phyloP scores from a whole-genome alignment of 192 early-diverging fungal genomes.

The Helicostylum pulchrum region DNA sequence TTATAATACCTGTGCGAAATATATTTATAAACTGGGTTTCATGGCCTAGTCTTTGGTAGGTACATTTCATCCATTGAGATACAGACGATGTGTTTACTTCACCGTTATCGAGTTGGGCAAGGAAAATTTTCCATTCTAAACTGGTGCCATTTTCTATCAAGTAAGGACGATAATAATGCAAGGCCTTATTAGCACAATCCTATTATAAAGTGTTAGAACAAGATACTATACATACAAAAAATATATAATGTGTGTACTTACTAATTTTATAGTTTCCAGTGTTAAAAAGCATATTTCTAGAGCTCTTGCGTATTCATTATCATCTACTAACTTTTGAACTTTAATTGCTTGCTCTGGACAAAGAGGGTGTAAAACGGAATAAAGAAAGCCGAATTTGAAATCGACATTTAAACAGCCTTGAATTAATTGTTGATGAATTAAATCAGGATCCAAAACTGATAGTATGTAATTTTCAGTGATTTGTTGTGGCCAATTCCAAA shows the following conservation, averaged over 20 bases:
- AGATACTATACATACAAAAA: background rate
- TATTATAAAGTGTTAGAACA: background rate
- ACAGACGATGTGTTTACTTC: conserved; percentile 27
- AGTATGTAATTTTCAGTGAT: conserved; percentile 28
- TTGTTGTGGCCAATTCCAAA: conserved; percentile 35
- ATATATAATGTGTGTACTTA: conserved; percentile 14
- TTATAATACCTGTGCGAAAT: conserved; percentile 11
- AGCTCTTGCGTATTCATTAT: conserved; percentile 49
- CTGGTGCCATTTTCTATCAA: conserved; percentile 41
- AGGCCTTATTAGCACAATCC: conserved; percentile 43
- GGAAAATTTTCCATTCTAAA: conserved; percentile 41
- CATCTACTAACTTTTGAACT: background rate
- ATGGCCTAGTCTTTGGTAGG: conserved; percentile 32
- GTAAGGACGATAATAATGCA: conserved; percentile 36
- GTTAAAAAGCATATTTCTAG: conserved; percentile 72
- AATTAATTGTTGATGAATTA: conserved; percentile 59
- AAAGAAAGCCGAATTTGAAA: background rate
- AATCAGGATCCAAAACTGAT: conserved; percentile 53
- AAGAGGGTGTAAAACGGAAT: background rate
- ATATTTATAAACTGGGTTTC: conserved; percentile 21
- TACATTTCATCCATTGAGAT: conserved; percentile 30
- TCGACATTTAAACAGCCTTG: conserved; percentile 67
- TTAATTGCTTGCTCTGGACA: background rate
- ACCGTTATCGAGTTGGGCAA: conserved; percentile 22
- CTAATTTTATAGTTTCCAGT: conserved; percentile 55